Percentiles rank a stretch among this genome's conserved stretches.
Evolutionary conservation across 2,329 filamentous ascomycete species (phyloP).

Genomic region (Polychaeton citri): DNA sequence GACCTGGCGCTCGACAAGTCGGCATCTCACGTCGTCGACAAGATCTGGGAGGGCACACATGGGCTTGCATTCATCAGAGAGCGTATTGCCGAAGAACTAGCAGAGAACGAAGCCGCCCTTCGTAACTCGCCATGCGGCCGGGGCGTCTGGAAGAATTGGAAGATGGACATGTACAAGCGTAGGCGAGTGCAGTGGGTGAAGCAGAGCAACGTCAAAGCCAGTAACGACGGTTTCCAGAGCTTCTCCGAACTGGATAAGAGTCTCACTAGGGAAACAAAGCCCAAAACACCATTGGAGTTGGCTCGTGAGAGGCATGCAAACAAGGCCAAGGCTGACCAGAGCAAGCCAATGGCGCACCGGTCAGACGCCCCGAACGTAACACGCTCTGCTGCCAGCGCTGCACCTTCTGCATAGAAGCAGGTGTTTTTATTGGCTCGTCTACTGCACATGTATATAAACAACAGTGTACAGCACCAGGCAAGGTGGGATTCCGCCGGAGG

Average conservation of each 20-base stretch:
- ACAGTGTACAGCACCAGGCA: too few species aligned
- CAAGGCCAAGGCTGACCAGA: conserved; percentile 21
- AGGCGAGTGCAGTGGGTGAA: conserved; percentile 50
- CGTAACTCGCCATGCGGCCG: conserved; percentile 53
- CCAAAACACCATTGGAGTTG: conserved; percentile 41
- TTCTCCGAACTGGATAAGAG: conserved; percentile 32
- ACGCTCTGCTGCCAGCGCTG: too few species aligned
- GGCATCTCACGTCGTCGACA: conserved; percentile 55
- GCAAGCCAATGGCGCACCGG: too few species aligned
- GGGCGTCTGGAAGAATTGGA: conserved; percentile 62
- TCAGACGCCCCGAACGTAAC: too few species aligned
- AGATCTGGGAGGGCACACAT: conserved; percentile 50
- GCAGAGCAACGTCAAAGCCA: conserved; percentile 41
- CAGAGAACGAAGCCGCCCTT: conserved; percentile 43
- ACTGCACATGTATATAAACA: too few species aligned
- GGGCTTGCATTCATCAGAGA: conserved; percentile 55
- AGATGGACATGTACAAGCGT: conserved; percentile 57
- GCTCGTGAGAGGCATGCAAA: conserved; percentile 43
- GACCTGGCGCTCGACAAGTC: conserved; percentile 47
- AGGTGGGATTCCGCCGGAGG: too few species aligned
- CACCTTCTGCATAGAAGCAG: too few species aligned
- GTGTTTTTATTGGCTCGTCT: too few species aligned
- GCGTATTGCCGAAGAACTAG: conserved; percentile 50
- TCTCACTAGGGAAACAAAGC: conserved; percentile 7
- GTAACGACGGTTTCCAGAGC: conserved; percentile 36